A percentile compares a stretch with the other conserved stretches of the same genome.
Conservation (phyloP, 1,284 basidiomycete species). For the Trametes sp. region DNA sequence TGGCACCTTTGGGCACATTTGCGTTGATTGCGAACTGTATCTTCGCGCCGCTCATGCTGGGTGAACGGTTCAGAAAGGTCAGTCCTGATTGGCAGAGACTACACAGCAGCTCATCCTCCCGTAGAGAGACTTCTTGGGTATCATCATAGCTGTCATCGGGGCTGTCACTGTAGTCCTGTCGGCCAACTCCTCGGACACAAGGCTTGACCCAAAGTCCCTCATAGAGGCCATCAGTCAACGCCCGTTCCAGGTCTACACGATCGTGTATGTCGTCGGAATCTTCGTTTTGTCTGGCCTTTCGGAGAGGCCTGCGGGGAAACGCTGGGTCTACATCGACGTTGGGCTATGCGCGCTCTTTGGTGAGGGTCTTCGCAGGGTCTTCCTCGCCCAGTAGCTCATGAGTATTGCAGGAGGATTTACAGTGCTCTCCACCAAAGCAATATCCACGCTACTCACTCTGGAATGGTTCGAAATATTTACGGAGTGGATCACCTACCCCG, state of each 20-base stretch:
- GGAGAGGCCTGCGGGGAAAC: constrained; percentile 62
- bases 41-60: constrained; percentile 90
- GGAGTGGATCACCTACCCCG: constrained; percentile 82
- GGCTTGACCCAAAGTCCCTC: constrained; percentile 76
- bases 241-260: constrained; percentile 79
- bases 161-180: constrained; percentile 93
- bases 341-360: constrained; percentile 90
- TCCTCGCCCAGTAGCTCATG: constrained; percentile 1
- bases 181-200: constrained; percentile 72
- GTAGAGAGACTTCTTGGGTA: constrained; percentile 88
- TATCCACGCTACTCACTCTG: constrained; percentile 85
- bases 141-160: constrained; percentile 82
- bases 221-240: constrained; percentile 73
- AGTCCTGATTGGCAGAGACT: not conserved
- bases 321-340: constrained; percentile 86
- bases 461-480: constrained; percentile 79
- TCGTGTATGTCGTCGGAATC: constrained; percentile 63
- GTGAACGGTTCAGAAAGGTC: constrained; percentile 79
- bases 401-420: constrained; percentile 83
- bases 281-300: constrained; percentile 70
- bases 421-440: constrained; percentile 92
- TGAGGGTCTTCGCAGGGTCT: constrained; percentile 43
- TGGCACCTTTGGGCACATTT: constrained; percentile 96
- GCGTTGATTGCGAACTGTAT: constrained; percentile 95
- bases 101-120: not conserved